Evolutionary conservation across 371 early-diverging fungal genomes (phyloP), one percentile per base, ranked within the genome.

Genomic region (Chytridium lagenaria): DNA sequence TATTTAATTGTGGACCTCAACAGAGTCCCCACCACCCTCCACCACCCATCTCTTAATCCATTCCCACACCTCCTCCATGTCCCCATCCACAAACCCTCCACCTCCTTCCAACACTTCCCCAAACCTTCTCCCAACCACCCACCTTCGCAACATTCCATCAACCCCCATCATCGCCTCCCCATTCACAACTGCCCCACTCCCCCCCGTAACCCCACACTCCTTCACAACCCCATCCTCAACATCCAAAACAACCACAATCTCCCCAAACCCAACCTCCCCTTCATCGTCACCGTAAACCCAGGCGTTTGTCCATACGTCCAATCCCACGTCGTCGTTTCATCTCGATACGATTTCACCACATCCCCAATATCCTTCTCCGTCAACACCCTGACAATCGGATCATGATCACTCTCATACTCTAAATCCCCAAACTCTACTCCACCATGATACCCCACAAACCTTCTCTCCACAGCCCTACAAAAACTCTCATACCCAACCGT

Each of bases 301-400:
- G 98, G 97, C 22, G 97, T 96, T 82, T 95, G 93, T 2, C 95
- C 96, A 72, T 87, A 96, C 49, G 89, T 88, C 96, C 96, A 97
- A 40, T 95, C 93, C 94, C 94, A 95, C 26, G 91, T 86, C 82
- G 86, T 26, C 10, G 81, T 70, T 0, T 76, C 75, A 50, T 77
- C 81, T 79, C 26, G 2, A 12, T 36, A 31, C 23, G 15, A 3
- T 22, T 23, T 23, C 37, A 61, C 51, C 52, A 22, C 68, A 31
- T 31, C 19, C 3, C 7, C n/a, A 23, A 55, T 2, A 19, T 2
- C 33, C 26, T 7, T 7, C 55, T 15, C 26, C 16, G 55, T 55
- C 23, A 55, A 16, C 10, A 26, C 26, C 55, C 10, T 55, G 23
- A 55, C 10, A 10, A 26, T 26, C 16, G 44, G 44, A 44, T 55